These are phyloP conservation scores for Platanthera zijinensis DNA, from an alignment of 106 monocot genomes.

Conservation along the genomic window DNA sequence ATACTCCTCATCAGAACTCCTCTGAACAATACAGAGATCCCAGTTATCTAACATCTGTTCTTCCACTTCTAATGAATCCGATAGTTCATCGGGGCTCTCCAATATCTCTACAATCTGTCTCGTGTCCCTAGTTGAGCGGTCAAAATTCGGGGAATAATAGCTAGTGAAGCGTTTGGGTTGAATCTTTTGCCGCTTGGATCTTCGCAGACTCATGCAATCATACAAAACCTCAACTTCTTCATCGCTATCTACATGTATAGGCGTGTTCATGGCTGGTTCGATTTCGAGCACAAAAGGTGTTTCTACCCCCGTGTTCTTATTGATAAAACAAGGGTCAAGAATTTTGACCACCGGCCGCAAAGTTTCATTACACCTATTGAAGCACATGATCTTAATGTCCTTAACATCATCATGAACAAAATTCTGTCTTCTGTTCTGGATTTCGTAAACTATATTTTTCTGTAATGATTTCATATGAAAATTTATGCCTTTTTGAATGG, in stretches of 20 bases:
- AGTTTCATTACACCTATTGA: slow-evolving; percentile 15
- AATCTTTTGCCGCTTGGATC: slow-evolving; percentile 46
- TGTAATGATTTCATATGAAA: slow-evolving; percentile 42
- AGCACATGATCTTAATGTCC: slow-evolving; percentile 27
- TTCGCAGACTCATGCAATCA: slow-evolving; percentile 33
- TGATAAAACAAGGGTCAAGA: slow-evolving; percentile 6
- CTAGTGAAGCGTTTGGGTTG: slow-evolving; percentile 45
- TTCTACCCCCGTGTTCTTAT: background rate
- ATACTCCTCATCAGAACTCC: slow-evolving; percentile 8
- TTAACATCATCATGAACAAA: slow-evolving; percentile 10
- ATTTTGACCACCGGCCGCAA: slow-evolving; percentile 26
- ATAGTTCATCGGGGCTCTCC: background rate
- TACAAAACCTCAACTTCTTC: slow-evolving; percentile 39
- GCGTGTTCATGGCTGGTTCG: background rate
- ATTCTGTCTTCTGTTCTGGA: slow-evolving; percentile 13
- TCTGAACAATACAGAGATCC: background rate
- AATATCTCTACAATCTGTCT: background rate
- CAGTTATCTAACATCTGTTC: slow-evolving; percentile 7
- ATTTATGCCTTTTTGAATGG: slow-evolving; percentile 27
- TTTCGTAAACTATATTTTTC: slow-evolving; percentile 30
- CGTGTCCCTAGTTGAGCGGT: slow-evolving; percentile 7
- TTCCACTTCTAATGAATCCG: slow-evolving; percentile 10
- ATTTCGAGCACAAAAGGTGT: slow-evolving; percentile 5
- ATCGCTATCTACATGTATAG: slow-evolving; percentile 11
- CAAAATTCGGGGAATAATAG: slow-evolving; percentile 28